Base-by-base conservation (phyloP, 306 rosid genomes). In the Rubus parviflorus region DNA sequence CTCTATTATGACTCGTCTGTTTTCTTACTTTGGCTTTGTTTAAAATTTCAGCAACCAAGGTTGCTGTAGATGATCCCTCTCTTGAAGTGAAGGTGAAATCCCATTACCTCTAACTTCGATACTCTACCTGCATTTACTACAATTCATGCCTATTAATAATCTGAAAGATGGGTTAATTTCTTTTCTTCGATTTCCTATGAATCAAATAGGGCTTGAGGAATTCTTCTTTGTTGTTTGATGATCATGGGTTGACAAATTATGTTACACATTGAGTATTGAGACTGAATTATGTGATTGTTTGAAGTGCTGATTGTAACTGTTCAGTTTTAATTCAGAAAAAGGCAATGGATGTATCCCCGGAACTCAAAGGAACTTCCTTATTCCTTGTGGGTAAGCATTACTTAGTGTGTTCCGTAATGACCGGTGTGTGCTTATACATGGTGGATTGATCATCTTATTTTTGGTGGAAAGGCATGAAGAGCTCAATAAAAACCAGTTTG, bases 361-460 rank as follows among this genome's bases (percentile, higher is more conserved):
- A 79, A 73, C 82, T 95, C 68, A 92, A 88, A 82, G 99, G 99
- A 83, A 82, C 99, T 58, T 90, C 99, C 77, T 86, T 92, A 70
- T 95, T 90, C 79, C 95, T 95, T 42, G 77, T 92, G 78, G 99
- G 99, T 90, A 88, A 85, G 97, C 48, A 63, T 82, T 9, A 12
- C 73, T 69, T 70, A 12, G 12, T 46, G 12, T 46, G 42, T 78
- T 73, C 60, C 60, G 45, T 42, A 65, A 30, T 71, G 41, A 13
- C 60, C 68, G 0, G 47, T 40, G 38, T 65, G 54, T 40, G 8
- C 19, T 8, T 68, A 8, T 10, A 12, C 20, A 8, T 45, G 17
- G 25, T 14, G 22, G 19, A 45, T n/a, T 62, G 73, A 19, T 70
- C 6, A 17, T 35, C 20, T 65, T 53, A 13, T 30, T 19, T 75